Evolutionary conservation across 169 alveolate genomes (phyloP).

Genomic region (Plasmodium reichenowi): DNA sequence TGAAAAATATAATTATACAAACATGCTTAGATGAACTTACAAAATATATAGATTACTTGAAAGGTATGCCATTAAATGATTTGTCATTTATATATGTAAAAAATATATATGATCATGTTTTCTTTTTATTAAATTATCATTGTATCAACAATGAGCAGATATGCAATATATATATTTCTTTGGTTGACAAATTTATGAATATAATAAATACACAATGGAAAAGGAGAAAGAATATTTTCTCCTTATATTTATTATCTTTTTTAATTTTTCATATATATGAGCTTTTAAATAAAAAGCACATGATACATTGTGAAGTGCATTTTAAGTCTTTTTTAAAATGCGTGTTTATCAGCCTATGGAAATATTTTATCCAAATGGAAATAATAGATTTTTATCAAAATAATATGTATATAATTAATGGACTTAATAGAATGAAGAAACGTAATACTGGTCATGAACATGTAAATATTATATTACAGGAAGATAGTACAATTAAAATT

Average conservation of each 20-base stretch:
- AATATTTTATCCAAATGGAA: background rate
- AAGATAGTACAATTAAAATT: too few species aligned
- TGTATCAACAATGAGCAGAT: slow-evolving; percentile 11
- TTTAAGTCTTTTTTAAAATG: slow-evolving; percentile 11
- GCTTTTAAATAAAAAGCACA: slow-evolving; percentile 23
- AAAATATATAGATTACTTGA: slow-evolving; percentile 36
- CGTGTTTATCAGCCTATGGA: slow-evolving; percentile 10
- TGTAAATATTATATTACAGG: too few species aligned
- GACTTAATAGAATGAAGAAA: background rate
- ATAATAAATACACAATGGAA: slow-evolving; percentile 3
- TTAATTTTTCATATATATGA: slow-evolving; percentile 38
- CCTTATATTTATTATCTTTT: slow-evolving; percentile 16
- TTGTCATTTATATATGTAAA: slow-evolving; percentile 23
- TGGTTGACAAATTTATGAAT: slow-evolving; percentile 23
- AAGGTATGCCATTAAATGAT: slow-evolving; percentile 16
- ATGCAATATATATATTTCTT: slow-evolving; percentile 23
- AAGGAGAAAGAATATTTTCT: background rate
- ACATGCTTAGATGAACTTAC: slow-evolving; percentile 30
- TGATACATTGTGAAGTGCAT: background rate
- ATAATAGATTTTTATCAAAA: slow-evolving; percentile 1
- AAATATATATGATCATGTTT: slow-evolving; percentile 55
- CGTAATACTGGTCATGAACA: too few species aligned
- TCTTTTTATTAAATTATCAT: slow-evolving; percentile 53
- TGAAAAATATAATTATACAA: slow-evolving; percentile 49
- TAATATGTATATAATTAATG: slow-evolving; percentile 1